phyloP scores from a whole-genome alignment of 768 basidiomycete genomes.

The Leucocoprinus leucothites region DNA sequence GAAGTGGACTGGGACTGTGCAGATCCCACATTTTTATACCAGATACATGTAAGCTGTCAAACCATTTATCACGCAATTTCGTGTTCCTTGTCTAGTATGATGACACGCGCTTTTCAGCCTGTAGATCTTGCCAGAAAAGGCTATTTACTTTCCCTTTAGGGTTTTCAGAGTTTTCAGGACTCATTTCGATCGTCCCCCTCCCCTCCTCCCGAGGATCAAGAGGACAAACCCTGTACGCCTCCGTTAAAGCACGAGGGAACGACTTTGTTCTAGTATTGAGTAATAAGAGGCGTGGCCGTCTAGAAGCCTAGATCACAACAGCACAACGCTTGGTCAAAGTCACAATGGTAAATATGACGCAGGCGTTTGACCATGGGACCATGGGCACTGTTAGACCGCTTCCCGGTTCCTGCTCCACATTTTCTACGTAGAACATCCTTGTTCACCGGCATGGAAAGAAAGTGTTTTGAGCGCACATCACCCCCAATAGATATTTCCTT shows the following conservation, averaged over 20 bases:
- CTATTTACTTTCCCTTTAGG: conserved; percentile 10
- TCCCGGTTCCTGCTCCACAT: neutral
- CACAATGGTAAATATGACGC: neutral
- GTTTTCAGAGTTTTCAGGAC: neutral
- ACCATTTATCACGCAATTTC: neutral
- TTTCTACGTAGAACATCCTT: neutral
- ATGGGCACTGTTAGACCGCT: neutral
- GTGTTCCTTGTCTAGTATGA: neutral
- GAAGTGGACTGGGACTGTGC: neutral
- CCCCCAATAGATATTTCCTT: neutral
- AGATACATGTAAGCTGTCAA: neutral
- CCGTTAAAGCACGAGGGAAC: too few relatives aligned
- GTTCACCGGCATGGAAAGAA: neutral
- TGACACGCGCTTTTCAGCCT: neutral
- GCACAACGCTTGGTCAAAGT: neutral
- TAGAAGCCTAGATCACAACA: neutral
- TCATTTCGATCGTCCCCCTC: too few relatives aligned
- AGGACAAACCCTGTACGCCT: neutral
- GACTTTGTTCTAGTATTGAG: neutral
- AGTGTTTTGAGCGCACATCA: neutral
- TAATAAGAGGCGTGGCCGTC: neutral
- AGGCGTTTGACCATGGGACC: neutral
- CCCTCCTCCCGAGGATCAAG: neutral
- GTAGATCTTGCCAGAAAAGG: conserved; percentile 1
- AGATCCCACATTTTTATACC: neutral